Evolutionary conservation across 345 rosid species (phyloP).

Genomic region (Rhizophora mangle): DNA sequence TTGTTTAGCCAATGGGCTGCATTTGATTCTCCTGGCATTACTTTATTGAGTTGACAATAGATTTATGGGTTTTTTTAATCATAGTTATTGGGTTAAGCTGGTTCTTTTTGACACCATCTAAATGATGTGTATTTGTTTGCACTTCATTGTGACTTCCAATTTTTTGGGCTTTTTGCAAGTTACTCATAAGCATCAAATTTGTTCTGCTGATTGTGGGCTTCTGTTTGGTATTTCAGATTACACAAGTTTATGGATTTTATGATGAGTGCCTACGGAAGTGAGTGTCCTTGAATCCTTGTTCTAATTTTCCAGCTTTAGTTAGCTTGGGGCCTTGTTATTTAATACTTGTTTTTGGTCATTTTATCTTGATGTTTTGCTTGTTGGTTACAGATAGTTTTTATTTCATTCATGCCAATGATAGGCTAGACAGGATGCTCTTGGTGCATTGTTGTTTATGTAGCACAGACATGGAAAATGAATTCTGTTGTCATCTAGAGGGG

Average conservation of each 20-base stretch:
- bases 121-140: no score
- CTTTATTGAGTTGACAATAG: not conserved
- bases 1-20: not conserved
- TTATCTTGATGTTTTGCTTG: no score
- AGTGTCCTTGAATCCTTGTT: slow-evolving; percentile 39
- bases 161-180: not conserved
- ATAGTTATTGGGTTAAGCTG: not conserved
- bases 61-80: not conserved
- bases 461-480: no score
- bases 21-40: not conserved
- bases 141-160: not conserved
- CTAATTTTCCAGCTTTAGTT: not conserved
- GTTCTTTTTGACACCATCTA: not conserved
- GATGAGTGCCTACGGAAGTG: slow-evolving; percentile 98
- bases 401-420: no score
- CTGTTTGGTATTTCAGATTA: slow-evolving; percentile 60
- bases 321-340: not conserved
- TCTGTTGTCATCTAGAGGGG: no score
- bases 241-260: slow-evolving; percentile 98
- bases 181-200: not conserved
- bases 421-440: no score
- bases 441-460: no score
- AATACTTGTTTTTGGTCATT: not conserved
- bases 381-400: no score
- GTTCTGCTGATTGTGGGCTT: slow-evolving; percentile 14